Evolutionary conservation across 208 protist genomes (phyloP), one percentile per base, ranked within the genome.

Genomic region (Trypanosoma melophagium): DNA sequence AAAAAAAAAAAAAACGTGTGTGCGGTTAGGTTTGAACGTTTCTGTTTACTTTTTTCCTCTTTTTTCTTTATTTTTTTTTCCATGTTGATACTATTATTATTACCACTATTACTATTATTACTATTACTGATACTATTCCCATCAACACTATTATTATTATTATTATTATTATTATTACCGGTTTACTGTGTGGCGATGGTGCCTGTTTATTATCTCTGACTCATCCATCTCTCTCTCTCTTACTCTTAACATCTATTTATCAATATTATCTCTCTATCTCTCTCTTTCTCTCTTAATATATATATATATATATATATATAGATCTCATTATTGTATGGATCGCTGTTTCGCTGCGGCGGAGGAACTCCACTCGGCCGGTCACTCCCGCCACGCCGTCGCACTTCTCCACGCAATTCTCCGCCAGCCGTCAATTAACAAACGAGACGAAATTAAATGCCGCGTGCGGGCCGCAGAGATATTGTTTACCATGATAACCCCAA

Each of bases 391-490:
- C 22, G 84, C 76, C 7, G 87, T 90, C 55, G 60, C 69, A 14
- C 51, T 74, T 52, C 7, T 69, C 7, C 42, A 31, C 2, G 0
- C 21, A 10, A 10, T 3, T 38, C 49, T 12, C 13, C 74, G 9
- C 52, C 69, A 28, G 9, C 74, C 77, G 10, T 66, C 73, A 0
- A 72, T 78, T 24, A 78, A 79, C 66, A 76, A 78, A 41, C 66
- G 74, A 10, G 83, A 86, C 21, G 80, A 86, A 51, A 74, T 81
- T 31, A 60, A 72, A 25, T 80, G 71, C 13, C 69, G 83, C 4
- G 71, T 86, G 41, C 79, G 80, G 35, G 83, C 83, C 0, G 83
- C 72, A 0, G 83, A 89, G 59, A 81, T 79, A 38, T 41, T 89
- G 7, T 35, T 89, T 16, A 16, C 3, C 60, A 60, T 41, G 22